Conservation (phyloP, 2,329 filamentous ascomycete species). For the Pseudogymnoascus sp. region DNA sequence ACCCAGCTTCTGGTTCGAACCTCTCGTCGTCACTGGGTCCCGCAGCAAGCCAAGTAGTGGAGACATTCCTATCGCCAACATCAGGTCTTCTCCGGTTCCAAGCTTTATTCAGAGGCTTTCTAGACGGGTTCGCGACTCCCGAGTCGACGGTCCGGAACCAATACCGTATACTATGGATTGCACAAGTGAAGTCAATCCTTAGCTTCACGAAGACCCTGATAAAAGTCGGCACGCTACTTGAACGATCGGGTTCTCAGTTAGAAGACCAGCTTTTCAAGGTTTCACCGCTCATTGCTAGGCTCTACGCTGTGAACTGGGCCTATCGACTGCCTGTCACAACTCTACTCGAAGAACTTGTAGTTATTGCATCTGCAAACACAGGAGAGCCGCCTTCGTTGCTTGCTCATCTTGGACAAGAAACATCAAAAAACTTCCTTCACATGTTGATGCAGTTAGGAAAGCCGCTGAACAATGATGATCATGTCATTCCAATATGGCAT, state of each 20-base stretch:
- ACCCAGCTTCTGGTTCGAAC: conserved; percentile 36
- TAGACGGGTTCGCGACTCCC: conserved; percentile 50
- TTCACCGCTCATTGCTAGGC: conserved; percentile 63
- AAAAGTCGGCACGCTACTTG: conserved; percentile 57
- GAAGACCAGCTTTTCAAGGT: conserved; percentile 75
- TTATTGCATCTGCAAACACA: conserved; percentile 54
- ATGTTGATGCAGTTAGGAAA: conserved; percentile 68
- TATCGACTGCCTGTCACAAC: conserved; percentile 59
- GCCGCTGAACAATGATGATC: conserved; percentile 56
- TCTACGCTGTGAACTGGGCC: conserved; percentile 60
- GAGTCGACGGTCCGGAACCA: conserved; percentile 54
- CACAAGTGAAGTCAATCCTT: conserved; percentile 57
- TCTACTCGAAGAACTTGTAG: conserved; percentile 65
- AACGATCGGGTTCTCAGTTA: conserved; percentile 54
- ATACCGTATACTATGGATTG: conserved; percentile 45
- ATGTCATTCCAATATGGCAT: conserved; percentile 68
- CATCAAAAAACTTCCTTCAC: conserved; percentile 75
- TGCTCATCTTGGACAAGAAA: conserved; percentile 73
- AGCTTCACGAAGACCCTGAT: conserved; percentile 60
- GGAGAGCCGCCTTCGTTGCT: conserved; percentile 90
- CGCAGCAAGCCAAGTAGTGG: conserved; percentile 66
- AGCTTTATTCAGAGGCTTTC: conserved; percentile 63
- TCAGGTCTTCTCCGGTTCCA: conserved; percentile 65
- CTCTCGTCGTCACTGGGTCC: conserved; percentile 45
- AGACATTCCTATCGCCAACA: conserved; percentile 64